Conservation (phyloP, 2,329 filamentous ascomycete genomes). For the Coniochaeta sp. region DNA sequence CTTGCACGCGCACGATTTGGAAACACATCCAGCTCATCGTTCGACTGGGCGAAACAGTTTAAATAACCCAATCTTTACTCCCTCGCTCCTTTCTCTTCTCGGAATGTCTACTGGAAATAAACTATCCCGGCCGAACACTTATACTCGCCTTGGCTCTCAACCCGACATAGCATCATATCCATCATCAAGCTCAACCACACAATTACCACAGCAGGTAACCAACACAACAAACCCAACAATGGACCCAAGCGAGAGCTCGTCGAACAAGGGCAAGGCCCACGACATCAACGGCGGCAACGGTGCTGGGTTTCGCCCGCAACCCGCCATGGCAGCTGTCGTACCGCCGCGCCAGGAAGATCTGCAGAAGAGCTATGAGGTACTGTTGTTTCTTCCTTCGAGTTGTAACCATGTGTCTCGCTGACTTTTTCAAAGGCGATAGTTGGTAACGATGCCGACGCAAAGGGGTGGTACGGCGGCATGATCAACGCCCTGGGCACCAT, state of each 20-base stretch:
- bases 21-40: not conserved
- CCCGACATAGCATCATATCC: no score
- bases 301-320: conserved; percentile 41
- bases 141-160: no score
- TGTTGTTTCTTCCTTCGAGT: no score
- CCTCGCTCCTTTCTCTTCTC: no score
- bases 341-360: conserved; percentile 78
- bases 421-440: no score
- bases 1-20: not conserved
- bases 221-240: not conserved
- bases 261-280: conserved; percentile 11
- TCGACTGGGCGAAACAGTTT: not conserved
- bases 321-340: conserved; percentile 59
- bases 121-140: no score
- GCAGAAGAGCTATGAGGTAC: conserved; percentile 76
- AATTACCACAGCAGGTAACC: not conserved
- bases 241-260: conserved; percentile 5
- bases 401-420: no score
- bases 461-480: conserved; percentile 88
- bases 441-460: conserved; percentile 58
- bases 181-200: not conserved
- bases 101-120: no score
- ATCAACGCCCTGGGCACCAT: conserved; percentile 69
- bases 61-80: not conserved
- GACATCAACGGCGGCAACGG: conserved; percentile 6